A percentile compares a stretch with the other conserved stretches of the same genome.
phyloP scores from a whole-genome alignment of 2,329 filamentous ascomycete species.

The Fusarium sarcochroum region DNA sequence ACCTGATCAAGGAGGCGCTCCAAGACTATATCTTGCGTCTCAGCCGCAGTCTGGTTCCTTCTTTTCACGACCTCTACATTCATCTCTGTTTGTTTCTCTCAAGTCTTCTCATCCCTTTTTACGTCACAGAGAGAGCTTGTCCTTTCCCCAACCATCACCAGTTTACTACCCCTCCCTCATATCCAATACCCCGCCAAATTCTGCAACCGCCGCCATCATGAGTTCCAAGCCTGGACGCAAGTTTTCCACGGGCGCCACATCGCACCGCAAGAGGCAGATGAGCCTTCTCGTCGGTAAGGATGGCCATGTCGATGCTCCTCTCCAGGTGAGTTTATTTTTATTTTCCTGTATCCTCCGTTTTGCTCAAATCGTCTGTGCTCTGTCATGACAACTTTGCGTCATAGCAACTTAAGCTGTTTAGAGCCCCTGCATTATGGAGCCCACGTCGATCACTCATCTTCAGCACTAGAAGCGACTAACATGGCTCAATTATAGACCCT shows the following conservation, averaged over 20 bases:
- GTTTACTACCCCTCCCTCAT: conserved; percentile 27
- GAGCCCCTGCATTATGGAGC: conserved; percentile 8
- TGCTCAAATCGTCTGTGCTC: neutral
- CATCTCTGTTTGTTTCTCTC: conserved; percentile 22
- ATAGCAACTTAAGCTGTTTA: neutral
- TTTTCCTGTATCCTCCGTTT: neutral
- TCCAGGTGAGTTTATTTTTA: conserved; percentile 58
- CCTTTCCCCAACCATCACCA: conserved; percentile 6
- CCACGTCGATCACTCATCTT: neutral
- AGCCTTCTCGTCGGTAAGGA: conserved; percentile 60
- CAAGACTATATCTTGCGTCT: conserved; percentile 43
- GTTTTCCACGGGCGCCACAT: conserved; percentile 62
- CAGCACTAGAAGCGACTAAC: conserved; percentile 23
- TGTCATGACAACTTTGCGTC: conserved; percentile 42
- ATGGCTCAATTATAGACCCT: conserved; percentile 62
- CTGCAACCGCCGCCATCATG: conserved; percentile 43
- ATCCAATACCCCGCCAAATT: conserved; percentile 27
- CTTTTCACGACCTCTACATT: conserved; percentile 25
- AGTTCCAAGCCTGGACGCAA: conserved; percentile 52
- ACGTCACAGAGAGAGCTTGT: conserved; percentile 13
- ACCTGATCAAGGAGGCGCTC: conserved; percentile 41
- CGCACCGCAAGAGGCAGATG: conserved; percentile 63
- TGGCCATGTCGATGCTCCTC: conserved; percentile 60
- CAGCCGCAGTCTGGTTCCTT: conserved; percentile 23
- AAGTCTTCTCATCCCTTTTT: conserved; percentile 15